Evolutionary conservation across 1,284 basidiomycete species (phyloP).

Genomic region (Austroboletus novae-zelandiae): DNA sequence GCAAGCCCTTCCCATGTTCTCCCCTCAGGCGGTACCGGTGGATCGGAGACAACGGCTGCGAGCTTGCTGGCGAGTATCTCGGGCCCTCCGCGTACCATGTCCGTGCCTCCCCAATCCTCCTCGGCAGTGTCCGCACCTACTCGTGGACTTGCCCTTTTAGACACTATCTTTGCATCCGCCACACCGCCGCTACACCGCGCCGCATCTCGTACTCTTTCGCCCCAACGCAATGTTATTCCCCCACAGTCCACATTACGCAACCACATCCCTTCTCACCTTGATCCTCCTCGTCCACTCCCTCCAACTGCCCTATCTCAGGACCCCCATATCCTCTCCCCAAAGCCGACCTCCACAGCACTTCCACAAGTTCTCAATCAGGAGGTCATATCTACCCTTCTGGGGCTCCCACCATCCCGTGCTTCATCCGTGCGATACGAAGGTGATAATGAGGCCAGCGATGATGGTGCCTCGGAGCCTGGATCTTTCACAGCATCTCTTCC

Average conservation of each 20-base stretch:
- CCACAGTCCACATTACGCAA: conserved; percentile 5
- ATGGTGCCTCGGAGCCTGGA: conserved; percentile 38
- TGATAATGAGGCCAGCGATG: conserved; percentile 59
- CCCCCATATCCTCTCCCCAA: conserved; percentile 42
- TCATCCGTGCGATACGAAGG: conserved; percentile 59
- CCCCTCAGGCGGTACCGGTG: conserved; percentile 10
- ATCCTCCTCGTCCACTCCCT: conserved; percentile 7
- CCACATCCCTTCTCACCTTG: conserved; percentile 3
- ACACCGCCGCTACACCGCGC: conserved; percentile 23
- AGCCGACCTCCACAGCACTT: conserved; percentile 43
- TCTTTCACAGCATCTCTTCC: conserved; percentile 41
- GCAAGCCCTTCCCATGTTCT: conserved; percentile 21
- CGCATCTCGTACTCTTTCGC: conserved; percentile 16
- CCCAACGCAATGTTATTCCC: conserved; percentile 12
- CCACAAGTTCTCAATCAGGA: conserved; percentile 63
- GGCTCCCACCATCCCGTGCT: conserved; percentile 48
- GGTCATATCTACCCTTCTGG: conserved; percentile 58
- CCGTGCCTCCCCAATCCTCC: conserved; percentile 29
- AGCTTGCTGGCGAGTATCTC: conserved; percentile 27
- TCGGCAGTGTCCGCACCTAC: conserved; percentile 24
- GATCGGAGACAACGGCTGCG: conserved; percentile 29
- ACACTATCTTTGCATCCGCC: conserved; percentile 55
- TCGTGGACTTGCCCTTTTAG: conserved; percentile 44
- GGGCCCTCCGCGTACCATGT: conserved; percentile 28
- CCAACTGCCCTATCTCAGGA: conserved; percentile 25